Conservation (phyloP, 768 basidiomycete genomes). For the Cyathus striatus region DNA sequence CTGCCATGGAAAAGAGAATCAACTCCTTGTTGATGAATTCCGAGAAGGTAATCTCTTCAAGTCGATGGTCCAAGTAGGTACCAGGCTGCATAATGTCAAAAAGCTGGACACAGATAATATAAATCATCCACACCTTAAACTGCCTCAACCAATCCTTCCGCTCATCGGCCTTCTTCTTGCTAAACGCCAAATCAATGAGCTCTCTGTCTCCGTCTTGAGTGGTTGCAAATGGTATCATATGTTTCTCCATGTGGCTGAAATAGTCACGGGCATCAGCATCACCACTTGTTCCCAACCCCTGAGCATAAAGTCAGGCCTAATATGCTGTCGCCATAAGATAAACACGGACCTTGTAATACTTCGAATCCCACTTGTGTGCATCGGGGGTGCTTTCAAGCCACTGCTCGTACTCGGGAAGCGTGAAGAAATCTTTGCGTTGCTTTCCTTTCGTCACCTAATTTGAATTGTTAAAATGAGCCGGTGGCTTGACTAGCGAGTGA, state of each 20-base stretch:
- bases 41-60: constrained; percentile 78
- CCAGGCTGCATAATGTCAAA: constrained; percentile 60
- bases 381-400: constrained; percentile 82
- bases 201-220: constrained; percentile 79
- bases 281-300: constrained; percentile 95
- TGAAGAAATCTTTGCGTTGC: constrained; percentile 85
- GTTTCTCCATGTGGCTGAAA: constrained; percentile 87
- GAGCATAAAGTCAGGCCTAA: not conserved
- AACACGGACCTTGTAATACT: constrained; percentile 91
- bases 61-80: constrained; percentile 86
- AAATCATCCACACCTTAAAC: constrained; percentile 72
- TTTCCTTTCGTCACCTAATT: constrained; percentile 77
- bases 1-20: constrained; percentile 98
- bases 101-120: not conserved
- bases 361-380: constrained; percentile 79
- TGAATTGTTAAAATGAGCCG: no score
- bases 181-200: constrained; percentile 96
- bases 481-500: no score
- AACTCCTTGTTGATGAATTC: constrained; percentile 99
- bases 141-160: constrained; percentile 97
- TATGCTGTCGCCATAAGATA: not conserved
- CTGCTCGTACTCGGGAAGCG: constrained; percentile 92
- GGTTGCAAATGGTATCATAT: constrained; percentile 88
- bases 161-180: constrained; percentile 98
- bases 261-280: constrained; percentile 90